phyloP scores from a whole-genome alignment of 2,329 filamentous ascomycete species.

The Dactylella cylindrospora region DNA sequence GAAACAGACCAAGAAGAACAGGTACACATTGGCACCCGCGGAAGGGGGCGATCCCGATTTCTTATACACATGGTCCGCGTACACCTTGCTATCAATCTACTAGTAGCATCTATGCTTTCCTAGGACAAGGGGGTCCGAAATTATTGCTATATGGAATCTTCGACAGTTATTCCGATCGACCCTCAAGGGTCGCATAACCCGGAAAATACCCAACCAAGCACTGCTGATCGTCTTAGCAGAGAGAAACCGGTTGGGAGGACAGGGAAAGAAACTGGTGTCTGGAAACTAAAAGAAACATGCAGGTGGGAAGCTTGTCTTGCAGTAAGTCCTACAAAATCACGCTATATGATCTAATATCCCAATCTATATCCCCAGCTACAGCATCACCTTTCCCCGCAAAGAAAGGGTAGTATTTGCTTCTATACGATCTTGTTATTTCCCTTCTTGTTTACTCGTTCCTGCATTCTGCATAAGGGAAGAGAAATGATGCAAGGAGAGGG shows the following conservation, averaged over 20 bases:
- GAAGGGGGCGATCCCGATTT: constrained; percentile 1
- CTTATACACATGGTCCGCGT: constrained; percentile 25
- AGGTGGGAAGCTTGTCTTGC: not conserved
- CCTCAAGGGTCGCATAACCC: constrained; percentile 14
- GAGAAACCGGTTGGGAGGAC: constrained; percentile 6
- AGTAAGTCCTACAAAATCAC: too few species aligned
- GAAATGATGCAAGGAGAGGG: constrained; percentile 5
- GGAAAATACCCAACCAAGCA: not conserved
- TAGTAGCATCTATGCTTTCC: constrained; percentile 6
- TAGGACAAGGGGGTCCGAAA: constrained; percentile 10
- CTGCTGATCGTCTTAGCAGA: not conserved
- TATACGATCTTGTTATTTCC: too few species aligned
- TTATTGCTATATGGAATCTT: constrained; percentile 32
- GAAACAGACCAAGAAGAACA: constrained; percentile 7
- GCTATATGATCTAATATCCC: too few species aligned
- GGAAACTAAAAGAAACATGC: too few species aligned
- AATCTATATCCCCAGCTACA: constrained; percentile 5
- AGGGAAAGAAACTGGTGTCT: not conserved
- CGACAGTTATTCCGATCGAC: constrained; percentile 28
- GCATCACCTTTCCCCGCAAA: not conserved
- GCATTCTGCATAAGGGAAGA: not conserved
- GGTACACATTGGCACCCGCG: constrained; percentile 18
- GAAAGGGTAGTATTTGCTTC: constrained; percentile 11
- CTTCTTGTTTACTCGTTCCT: constrained; percentile 1
- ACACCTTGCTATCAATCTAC: not conserved